These are phyloP conservation scores for Fusarium odoratissimum DNA, from an alignment of 2,329 filamentous ascomycete species.

Conservation along the genomic window DNA sequence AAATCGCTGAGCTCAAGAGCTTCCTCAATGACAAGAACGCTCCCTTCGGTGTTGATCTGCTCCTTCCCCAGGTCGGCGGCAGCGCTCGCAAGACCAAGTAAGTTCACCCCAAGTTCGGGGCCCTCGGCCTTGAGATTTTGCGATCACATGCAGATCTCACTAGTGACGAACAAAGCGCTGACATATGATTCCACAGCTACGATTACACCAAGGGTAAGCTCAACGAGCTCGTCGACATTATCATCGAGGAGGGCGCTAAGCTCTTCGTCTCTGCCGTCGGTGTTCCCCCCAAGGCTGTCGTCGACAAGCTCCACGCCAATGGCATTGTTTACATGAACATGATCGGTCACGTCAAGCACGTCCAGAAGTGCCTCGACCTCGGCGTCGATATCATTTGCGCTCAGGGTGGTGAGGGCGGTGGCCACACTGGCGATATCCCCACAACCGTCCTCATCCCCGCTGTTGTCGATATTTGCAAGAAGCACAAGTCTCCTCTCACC, in stretches of 20 bases:
- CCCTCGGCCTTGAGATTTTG: not conserved
- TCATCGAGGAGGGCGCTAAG: slow-evolving; percentile 90
- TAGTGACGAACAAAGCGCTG: slow-evolving; percentile 4
- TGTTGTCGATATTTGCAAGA: slow-evolving; percentile 83
- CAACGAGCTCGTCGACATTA: slow-evolving; percentile 86
- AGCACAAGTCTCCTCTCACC: slow-evolving; percentile 86
- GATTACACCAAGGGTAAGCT: slow-evolving; percentile 99
- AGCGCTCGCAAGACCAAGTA: slow-evolving; percentile 94
- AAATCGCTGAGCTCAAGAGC: slow-evolving; percentile 93
- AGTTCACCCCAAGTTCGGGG: slow-evolving; percentile 36
- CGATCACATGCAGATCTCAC: slow-evolving; percentile 40
- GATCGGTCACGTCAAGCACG: slow-evolving; percentile 99
- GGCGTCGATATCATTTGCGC: slow-evolving; percentile 98
- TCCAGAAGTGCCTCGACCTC: slow-evolving; percentile 91
- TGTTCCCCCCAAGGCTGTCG: slow-evolving; percentile 87
- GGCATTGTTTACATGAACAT: slow-evolving; percentile 99
- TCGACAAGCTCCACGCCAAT: slow-evolving; percentile 87
- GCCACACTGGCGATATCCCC: slow-evolving; percentile 94
- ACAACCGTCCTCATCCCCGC: slow-evolving; percentile 93
- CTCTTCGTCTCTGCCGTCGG: slow-evolving; percentile 98
- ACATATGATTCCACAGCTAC: slow-evolving; percentile 71
- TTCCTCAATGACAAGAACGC: slow-evolving; percentile 90
- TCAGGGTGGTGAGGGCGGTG: slow-evolving; percentile 96
- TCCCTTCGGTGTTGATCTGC: slow-evolving; percentile 92
- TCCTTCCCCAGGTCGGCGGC: slow-evolving; percentile 94